phyloP scores from a whole-genome alignment of 2,329 filamentous ascomycete species.

The Xylaria sp. region DNA sequence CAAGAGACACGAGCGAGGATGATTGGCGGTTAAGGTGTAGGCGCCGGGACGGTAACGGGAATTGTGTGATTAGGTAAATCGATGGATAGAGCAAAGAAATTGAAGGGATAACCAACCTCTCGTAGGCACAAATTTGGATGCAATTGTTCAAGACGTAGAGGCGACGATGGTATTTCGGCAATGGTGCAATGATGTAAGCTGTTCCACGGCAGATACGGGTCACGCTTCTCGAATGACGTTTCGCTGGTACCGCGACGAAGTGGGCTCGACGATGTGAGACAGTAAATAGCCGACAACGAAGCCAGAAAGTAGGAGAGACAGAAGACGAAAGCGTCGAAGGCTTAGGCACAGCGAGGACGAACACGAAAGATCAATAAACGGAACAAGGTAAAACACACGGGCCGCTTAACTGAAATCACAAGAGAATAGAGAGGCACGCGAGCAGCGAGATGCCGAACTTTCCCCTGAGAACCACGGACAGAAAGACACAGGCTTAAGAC shows the following conservation, averaged over 20 bases:
- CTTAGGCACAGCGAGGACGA: slow-evolving; percentile 8
- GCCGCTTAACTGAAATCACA: background rate
- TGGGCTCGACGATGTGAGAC: slow-evolving; percentile 5
- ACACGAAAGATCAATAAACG: background rate
- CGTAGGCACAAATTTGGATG: background rate
- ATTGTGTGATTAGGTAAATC: background rate
- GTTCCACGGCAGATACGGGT: slow-evolving; percentile 2
- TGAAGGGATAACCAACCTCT: slow-evolving; percentile 27
- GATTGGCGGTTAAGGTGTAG: background rate
- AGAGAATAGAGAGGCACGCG: slow-evolving; percentile 20
- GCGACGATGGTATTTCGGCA: slow-evolving; percentile 9
- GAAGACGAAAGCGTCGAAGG: background rate
- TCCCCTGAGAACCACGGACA: background rate
- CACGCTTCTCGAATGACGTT: background rate
- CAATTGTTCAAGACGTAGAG: background rate
- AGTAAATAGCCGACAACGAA: slow-evolving; percentile 15
- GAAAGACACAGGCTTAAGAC: background rate
- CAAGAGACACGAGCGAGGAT: slow-evolving; percentile 7
- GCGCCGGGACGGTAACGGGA: slow-evolving; percentile 4
- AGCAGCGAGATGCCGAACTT: slow-evolving; percentile 7
- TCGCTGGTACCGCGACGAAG: background rate
- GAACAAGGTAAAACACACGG: slow-evolving; percentile 11
- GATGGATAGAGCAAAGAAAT: slow-evolving; percentile 12
- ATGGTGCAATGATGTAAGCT: background rate
- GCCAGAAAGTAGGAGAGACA: background rate